A percentile compares a stretch with the other conserved stretches of the same genome.
phyloP scores from a whole-genome alignment of 345 rosid genomes.

The Nasturtium officinale region DNA sequence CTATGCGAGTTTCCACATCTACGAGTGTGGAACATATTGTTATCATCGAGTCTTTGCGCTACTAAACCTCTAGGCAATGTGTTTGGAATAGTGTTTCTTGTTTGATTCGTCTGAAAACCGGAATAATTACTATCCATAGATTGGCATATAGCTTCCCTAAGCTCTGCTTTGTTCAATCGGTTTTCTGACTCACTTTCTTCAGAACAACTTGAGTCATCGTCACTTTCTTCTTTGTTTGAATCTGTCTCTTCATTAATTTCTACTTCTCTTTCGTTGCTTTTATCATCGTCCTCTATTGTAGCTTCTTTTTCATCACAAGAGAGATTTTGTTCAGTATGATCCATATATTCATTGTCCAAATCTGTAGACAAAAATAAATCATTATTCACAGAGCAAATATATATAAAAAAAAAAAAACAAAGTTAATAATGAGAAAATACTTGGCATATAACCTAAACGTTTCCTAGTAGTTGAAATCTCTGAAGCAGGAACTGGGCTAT shows the following conservation, averaged over 20 bases:
- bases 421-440: not conserved
- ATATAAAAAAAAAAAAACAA: not conserved
- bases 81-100: slow-evolving; percentile 40
- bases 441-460: slow-evolving; percentile 31
- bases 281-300: slow-evolving; percentile 2
- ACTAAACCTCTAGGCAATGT: slow-evolving; percentile 48
- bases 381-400: not conserved
- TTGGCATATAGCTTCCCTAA: slow-evolving; percentile 44
- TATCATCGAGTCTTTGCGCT: slow-evolving; percentile 50
- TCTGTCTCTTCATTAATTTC: slow-evolving; percentile 41
- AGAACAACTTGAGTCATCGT: slow-evolving; percentile 43
- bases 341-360: slow-evolving; percentile 42
- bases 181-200: slow-evolving; percentile 43
- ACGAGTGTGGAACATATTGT: slow-evolving; percentile 38
- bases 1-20: slow-evolving; percentile 29
- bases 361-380: slow-evolving; percentile 14
- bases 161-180: slow-evolving; percentile 22
- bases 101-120: slow-evolving; percentile 32
- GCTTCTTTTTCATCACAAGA: not conserved
- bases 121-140: slow-evolving; percentile 29
- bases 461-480: slow-evolving; percentile 24
- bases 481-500: slow-evolving; percentile 26
- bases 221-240: slow-evolving; percentile 42
- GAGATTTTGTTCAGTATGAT: slow-evolving; percentile 21
- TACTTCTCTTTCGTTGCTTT: not conserved